A percentile compares a stretch with the other conserved stretches of the same genome.
phyloP scores from a whole-genome alignment of 441 rosid genomes.

The Populus trichocarpa region DNA sequence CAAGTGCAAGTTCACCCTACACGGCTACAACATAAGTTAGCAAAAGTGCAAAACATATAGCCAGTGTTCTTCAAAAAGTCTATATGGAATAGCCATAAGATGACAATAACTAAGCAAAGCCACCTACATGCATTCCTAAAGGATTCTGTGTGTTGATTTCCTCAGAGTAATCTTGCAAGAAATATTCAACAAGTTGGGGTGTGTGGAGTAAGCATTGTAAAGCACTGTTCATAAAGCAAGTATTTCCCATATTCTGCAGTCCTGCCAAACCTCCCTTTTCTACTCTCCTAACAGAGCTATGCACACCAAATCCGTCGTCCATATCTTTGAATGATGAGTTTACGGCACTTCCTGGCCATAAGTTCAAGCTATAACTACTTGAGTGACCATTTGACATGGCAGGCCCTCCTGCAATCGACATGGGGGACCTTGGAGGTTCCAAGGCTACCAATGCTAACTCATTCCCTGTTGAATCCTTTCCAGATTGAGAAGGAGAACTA shows the following conservation, averaged over 20 bases:
- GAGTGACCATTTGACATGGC: slow-evolving; percentile 39
- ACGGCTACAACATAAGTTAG: slow-evolving; percentile 33
- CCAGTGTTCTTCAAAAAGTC: slow-evolving; percentile 1
- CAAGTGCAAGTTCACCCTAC: slow-evolving; percentile 76
- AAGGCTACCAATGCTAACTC: slow-evolving; percentile 64
- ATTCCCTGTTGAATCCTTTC: slow-evolving; percentile 40
- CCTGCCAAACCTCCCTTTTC: slow-evolving; percentile 72
- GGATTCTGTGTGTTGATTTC: slow-evolving; percentile 67
- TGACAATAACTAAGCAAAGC: slow-evolving; percentile 6
- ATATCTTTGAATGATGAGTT: slow-evolving; percentile 22
- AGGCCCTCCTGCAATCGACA: slow-evolving; percentile 49
- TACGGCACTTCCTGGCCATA: slow-evolving; percentile 38
- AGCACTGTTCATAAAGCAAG: slow-evolving; percentile 84
- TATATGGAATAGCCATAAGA: background rate
- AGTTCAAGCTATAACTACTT: slow-evolving; percentile 30
- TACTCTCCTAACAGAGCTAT: slow-evolving; percentile 35
- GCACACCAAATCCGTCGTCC: slow-evolving; percentile 29
- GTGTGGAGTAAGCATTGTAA: slow-evolving; percentile 73
- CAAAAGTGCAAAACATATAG: slow-evolving; percentile 11
- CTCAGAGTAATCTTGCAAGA: slow-evolving; percentile 54
- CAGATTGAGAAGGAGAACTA: slow-evolving; percentile 45
- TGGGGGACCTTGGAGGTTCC: slow-evolving; percentile 57
- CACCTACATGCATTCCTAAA: slow-evolving; percentile 64
- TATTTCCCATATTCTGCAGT: slow-evolving; percentile 71
- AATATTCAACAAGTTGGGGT: slow-evolving; percentile 60